These are phyloP conservation scores for Ceratobasidium theobromae DNA, from an alignment of 1,284 basidiomycete species.

Conservation along the genomic window DNA sequence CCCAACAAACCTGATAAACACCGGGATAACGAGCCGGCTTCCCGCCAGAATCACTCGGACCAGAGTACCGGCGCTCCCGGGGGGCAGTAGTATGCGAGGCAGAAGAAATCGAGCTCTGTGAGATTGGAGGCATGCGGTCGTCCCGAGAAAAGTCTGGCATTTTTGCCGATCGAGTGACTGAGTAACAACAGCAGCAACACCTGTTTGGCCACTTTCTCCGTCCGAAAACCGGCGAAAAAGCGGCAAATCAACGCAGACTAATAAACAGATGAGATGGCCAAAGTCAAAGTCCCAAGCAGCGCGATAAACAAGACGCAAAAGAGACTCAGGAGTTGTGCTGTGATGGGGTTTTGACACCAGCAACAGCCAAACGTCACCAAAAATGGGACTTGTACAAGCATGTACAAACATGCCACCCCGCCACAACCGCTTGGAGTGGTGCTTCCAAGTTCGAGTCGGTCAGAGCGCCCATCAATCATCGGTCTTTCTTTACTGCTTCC, in stretches of 20 bases:
- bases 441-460: background rate
- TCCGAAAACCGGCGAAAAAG: constrained; percentile 1
- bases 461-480: constrained; percentile 14
- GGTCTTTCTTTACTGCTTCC: constrained; percentile 21
- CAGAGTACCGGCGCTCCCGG: constrained; percentile 10
- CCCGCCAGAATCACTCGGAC: constrained; percentile 10
- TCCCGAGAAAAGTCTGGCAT: constrained; percentile 26
- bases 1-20: constrained; percentile 25
- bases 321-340: constrained; percentile 17
- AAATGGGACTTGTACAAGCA: constrained; percentile 17
- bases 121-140: constrained; percentile 18
- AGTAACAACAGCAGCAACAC: constrained; percentile 26
- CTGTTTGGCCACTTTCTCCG: constrained; percentile 23
- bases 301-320: constrained; percentile 16
- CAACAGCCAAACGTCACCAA: constrained; percentile 25
- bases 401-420: constrained; percentile 20
- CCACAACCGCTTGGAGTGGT: constrained; percentile 8
- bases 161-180: constrained; percentile 16
- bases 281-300: background rate
- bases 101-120: constrained; percentile 2
- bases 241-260: background rate
- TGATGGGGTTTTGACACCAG: constrained; percentile 26
- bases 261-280: background rate
- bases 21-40: constrained; percentile 16
- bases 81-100: background rate